These are phyloP conservation scores for Sclerospora graminicola DNA, from an alignment of 352 stramenopile genomes.

Conservation along the genomic window DNA sequence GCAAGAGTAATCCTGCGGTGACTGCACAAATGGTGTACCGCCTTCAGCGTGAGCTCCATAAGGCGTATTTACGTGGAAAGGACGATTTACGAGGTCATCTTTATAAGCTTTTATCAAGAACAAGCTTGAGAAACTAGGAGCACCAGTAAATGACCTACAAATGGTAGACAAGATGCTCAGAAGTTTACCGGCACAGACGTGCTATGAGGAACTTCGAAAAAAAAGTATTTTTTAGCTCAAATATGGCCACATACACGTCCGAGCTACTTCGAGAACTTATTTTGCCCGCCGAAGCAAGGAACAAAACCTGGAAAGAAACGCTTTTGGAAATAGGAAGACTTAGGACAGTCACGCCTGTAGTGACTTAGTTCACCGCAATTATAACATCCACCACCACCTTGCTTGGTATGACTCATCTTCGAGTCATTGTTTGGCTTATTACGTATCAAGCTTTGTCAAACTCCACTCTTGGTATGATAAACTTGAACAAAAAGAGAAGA, in stretches of 20 bases:
- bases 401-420: too few species aligned
- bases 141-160: too few species aligned
- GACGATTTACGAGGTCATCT: background rate
- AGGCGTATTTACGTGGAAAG: background rate
- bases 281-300: too few species aligned
- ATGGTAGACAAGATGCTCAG: too few species aligned
- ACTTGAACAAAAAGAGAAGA: background rate
- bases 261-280: too few species aligned
- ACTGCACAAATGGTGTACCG: constrained; percentile 1
- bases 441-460: too few species aligned
- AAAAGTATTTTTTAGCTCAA: too few species aligned
- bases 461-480: too few species aligned
- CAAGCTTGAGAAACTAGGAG: background rate
- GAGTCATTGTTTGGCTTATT: too few species aligned
- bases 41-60: background rate
- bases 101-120: background rate
- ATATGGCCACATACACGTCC: constrained; percentile 2
- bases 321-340: background rate
- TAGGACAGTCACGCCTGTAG: background rate
- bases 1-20: too few species aligned
- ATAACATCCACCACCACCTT: background rate
- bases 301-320: too few species aligned
- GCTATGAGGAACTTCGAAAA: constrained; percentile 1
- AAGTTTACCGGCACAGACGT: too few species aligned
- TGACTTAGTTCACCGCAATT: background rate